Evolutionary conservation across 768 basidiomycete species (phyloP).

Genomic region (Lactifluus hygrophoroides): DNA sequence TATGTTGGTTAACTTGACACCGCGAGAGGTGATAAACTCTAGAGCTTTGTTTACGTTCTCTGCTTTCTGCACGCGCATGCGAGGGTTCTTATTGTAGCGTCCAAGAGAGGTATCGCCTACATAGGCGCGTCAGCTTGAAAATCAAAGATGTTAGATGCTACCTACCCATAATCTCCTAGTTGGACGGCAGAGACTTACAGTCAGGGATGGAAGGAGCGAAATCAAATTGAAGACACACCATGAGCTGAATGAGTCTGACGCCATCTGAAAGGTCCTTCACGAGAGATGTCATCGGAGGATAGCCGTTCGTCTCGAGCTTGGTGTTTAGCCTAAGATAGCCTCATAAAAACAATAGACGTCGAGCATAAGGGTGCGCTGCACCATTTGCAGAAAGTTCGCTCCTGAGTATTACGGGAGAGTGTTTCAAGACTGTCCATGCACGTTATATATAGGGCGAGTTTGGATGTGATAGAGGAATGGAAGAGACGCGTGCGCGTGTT

Average conservation of each 20-base stretch:
- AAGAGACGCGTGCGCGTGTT: constrained; percentile 7
- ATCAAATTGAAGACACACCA: constrained; percentile 40
- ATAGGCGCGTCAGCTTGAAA: constrained; percentile 1
- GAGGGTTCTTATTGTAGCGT: constrained; percentile 83
- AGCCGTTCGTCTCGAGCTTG: constrained; percentile 77
- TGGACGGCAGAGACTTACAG: background rate
- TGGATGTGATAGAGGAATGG: background rate
- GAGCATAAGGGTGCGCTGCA: constrained; percentile 26
- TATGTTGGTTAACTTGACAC: constrained; percentile 95
- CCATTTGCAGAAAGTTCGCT: constrained; percentile 87
- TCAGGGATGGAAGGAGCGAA: background rate
- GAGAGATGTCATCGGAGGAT: constrained; percentile 84
- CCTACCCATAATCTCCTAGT: constrained; percentile 93
- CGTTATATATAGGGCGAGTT: no score
- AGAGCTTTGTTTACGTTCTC: constrained; percentile 98
- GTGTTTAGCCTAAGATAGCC: constrained; percentile 74
- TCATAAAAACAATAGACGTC: constrained; percentile 10
- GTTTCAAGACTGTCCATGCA: constrained; percentile 53
- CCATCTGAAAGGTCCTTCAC: constrained; percentile 91
- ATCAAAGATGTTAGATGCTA: constrained; percentile 1
- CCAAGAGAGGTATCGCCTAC: constrained; percentile 86
- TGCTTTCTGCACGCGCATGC: constrained; percentile 92
- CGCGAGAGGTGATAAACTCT: constrained; percentile 88
- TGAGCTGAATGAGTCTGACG: constrained; percentile 89
- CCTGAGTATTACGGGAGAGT: constrained; percentile 42